These are phyloP conservation scores for Lophiotrema nucula DNA, from an alignment of 495 filamentous ascomycete species.

Conservation along the genomic window DNA sequence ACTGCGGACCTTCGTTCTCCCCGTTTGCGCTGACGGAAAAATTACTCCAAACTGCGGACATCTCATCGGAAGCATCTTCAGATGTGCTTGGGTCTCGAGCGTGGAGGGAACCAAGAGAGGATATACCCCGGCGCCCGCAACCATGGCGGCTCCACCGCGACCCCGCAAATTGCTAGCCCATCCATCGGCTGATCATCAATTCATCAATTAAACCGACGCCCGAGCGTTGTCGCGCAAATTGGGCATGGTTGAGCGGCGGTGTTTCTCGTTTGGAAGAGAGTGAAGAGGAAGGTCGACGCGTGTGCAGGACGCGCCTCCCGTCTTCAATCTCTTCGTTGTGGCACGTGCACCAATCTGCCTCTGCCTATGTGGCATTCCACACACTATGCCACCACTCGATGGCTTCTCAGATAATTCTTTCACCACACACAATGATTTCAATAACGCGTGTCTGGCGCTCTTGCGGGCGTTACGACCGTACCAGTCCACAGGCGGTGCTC, in stretches of 20 bases:
- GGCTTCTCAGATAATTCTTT: conserved; percentile 20
- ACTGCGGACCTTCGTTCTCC: too few species aligned
- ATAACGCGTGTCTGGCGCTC: conserved; percentile 10
- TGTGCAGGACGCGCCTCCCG: too few species aligned
- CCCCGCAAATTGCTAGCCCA: conserved; percentile 1
- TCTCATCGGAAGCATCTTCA: too few species aligned
- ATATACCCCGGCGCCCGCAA: conserved; percentile 3
- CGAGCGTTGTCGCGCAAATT: too few species aligned
- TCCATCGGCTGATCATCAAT: not conserved
- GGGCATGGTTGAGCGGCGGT: too few species aligned
- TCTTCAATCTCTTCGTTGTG: too few species aligned
- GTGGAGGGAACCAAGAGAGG: not conserved
- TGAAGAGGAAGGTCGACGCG: too few species aligned
- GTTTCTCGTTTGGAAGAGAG: too few species aligned
- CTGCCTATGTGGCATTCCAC: too few species aligned
- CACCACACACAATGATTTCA: not conserved
- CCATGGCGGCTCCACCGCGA: not conserved
- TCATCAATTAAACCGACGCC: not conserved
- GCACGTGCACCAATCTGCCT: too few species aligned
- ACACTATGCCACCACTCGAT: conserved; percentile 3
- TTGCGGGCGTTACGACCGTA: conserved; percentile 10
- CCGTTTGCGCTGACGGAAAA: conserved; percentile 3
- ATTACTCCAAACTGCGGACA: conserved; percentile 3
- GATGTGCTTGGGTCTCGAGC: too few species aligned
- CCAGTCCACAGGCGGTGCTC: conserved; percentile 16